A percentile compares a stretch with the other conserved stretches of the same genome.
phyloP scores from a whole-genome alignment of 768 basidiomycete genomes.

The Gymnopilus dilepis region DNA sequence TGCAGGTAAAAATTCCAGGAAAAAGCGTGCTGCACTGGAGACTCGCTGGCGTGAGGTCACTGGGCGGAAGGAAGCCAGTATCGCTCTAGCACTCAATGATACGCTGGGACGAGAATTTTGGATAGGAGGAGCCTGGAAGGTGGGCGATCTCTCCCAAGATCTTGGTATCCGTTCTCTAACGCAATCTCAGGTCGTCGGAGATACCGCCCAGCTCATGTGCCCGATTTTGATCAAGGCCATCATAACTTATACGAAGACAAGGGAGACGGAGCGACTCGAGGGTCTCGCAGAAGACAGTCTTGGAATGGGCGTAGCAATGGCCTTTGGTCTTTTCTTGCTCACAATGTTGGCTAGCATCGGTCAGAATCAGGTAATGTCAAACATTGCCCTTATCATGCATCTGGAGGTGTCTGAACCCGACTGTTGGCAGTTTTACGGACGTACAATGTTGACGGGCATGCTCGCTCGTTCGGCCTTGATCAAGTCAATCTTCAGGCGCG shows the following conservation, averaged over 20 bases:
- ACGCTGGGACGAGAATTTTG: slow-evolving; percentile 64
- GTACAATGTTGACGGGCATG: slow-evolving; percentile 72
- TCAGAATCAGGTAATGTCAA: slow-evolving; percentile 58
- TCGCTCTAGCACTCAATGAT: slow-evolving; percentile 66
- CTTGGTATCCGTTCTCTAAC: slow-evolving; percentile 11
- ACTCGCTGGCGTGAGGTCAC: slow-evolving; percentile 49
- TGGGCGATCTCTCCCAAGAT: slow-evolving; percentile 16
- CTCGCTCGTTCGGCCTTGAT: slow-evolving; percentile 70
- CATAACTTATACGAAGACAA: slow-evolving; percentile 62
- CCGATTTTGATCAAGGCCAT: slow-evolving; percentile 67
- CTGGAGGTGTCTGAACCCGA: no score
- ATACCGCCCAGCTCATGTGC: slow-evolving; percentile 65
- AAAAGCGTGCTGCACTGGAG: slow-evolving; percentile 38
- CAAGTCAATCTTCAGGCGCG: slow-evolving; percentile 71
- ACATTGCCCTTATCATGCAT: not conserved
- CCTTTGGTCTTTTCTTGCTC: slow-evolving; percentile 54
- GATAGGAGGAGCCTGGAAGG: slow-evolving; percentile 66
- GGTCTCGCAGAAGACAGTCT: slow-evolving; percentile 43
- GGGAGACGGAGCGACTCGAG: slow-evolving; percentile 42
- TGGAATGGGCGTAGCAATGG: slow-evolving; percentile 65
- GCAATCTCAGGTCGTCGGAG: slow-evolving; percentile 55
- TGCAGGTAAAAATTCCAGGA: slow-evolving; percentile 29
- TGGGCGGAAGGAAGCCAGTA: slow-evolving; percentile 53
- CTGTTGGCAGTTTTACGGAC: slow-evolving; percentile 63
- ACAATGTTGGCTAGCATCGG: slow-evolving; percentile 59